Evolutionary conservation across 495 filamentous ascomycete species (phyloP).

Genomic region (Parmelia sp.): DNA sequence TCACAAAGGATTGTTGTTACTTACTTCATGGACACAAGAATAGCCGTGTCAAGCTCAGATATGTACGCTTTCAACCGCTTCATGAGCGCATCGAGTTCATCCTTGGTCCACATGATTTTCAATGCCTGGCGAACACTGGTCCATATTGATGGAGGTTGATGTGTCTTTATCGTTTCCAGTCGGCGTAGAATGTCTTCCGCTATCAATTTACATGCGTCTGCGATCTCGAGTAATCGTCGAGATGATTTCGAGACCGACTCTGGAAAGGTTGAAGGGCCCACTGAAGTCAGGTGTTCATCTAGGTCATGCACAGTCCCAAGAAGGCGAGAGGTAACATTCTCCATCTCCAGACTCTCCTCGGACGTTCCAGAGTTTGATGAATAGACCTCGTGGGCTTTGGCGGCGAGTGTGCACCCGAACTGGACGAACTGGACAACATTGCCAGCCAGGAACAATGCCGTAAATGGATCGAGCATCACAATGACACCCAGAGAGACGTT

Average conservation of each 20-base stretch:
- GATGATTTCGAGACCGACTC: neutral
- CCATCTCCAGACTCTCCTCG: slow-evolving; percentile 25
- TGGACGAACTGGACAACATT: slow-evolving; percentile 36
- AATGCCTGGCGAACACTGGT: slow-evolving; percentile 16
- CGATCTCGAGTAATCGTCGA: neutral
- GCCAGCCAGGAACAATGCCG: slow-evolving; percentile 34
- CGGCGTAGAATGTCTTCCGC: neutral
- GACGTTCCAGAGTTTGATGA: slow-evolving; percentile 24
- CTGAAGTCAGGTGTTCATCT: slow-evolving; percentile 8
- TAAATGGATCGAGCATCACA: slow-evolving; percentile 29
- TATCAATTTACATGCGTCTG: neutral
- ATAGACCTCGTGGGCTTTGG: slow-evolving; percentile 28
- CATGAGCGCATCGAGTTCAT: slow-evolving; percentile 21
- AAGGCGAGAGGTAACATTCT: slow-evolving; percentile 18
- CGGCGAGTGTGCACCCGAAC: slow-evolving; percentile 32
- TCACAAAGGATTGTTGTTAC: neutral
- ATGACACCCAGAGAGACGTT: neutral
- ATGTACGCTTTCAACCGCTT: slow-evolving; percentile 20
- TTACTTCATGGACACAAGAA: slow-evolving; percentile 25
- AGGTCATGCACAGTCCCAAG: slow-evolving; percentile 26
- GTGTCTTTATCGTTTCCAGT: neutral
- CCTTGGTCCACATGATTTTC: slow-evolving; percentile 19
- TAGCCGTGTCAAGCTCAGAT: slow-evolving; percentile 16
- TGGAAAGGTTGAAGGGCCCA: neutral
- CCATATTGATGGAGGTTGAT: neutral